phyloP scores from a whole-genome alignment of 768 basidiomycete species.

The Psilocybe cubensis region DNA sequence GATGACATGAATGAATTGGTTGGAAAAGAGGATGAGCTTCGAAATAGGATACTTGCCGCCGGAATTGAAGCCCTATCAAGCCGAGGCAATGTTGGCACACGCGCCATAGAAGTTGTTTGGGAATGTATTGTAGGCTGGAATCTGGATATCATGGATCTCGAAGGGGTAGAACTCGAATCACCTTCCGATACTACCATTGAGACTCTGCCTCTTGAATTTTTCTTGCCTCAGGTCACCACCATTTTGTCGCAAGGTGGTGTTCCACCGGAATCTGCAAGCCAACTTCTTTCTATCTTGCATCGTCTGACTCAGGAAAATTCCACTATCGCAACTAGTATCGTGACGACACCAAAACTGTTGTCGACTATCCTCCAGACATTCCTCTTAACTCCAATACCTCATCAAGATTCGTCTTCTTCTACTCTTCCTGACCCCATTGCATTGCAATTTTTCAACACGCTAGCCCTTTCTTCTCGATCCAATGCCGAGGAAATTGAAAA shows the following conservation, averaged over 20 bases:
- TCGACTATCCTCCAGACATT: conserved; percentile 56
- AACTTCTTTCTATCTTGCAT: conserved; percentile 61
- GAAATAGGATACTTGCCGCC: conserved; percentile 67
- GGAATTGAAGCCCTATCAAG: conserved; percentile 70
- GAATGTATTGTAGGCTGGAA: conserved; percentile 75
- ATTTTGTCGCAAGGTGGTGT: conserved; percentile 43
- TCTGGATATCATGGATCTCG: conserved; percentile 33
- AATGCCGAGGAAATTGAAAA: conserved; percentile 63
- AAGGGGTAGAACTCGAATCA: conserved; percentile 52
- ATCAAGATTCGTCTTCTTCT: conserved; percentile 30
- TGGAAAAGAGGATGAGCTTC: conserved; percentile 48
- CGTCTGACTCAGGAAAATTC: conserved; percentile 66
- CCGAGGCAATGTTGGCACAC: conserved; percentile 65
- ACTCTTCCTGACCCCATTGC: conserved; percentile 51
- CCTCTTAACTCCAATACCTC: conserved; percentile 55
- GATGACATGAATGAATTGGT: conserved; percentile 37
- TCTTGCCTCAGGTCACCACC: conserved; percentile 54
- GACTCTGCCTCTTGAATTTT: conserved; percentile 38
- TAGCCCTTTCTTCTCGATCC: conserved; percentile 68
- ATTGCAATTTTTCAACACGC: conserved; percentile 55
- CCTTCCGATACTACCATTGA: conserved; percentile 31
- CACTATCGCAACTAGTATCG: conserved; percentile 51
- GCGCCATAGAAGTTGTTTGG: conserved; percentile 76
- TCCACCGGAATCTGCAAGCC: conserved; percentile 51
- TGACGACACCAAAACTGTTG: conserved; percentile 55